Evolutionary conservation across 345 rosid species (phyloP).

Genomic region (Litchi chinensis): DNA sequence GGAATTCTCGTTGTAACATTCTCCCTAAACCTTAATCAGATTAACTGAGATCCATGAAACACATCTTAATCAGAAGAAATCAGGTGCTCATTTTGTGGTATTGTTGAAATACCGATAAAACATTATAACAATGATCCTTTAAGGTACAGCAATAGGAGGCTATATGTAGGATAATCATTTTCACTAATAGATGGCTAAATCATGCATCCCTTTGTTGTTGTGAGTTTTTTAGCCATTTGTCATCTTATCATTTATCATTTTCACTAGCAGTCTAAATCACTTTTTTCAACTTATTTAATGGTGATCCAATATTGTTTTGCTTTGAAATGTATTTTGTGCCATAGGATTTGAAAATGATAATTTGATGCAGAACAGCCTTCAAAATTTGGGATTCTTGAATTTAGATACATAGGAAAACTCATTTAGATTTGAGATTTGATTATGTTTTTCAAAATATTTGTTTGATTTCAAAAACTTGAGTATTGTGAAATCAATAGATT

Average conservation of each 20-base stretch:
- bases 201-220: background rate
- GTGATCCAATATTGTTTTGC: background rate
- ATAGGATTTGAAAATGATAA: background rate
- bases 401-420: background rate
- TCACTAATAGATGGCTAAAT: background rate
- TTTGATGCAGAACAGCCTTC: background rate
- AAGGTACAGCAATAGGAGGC: background rate
- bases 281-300: background rate
- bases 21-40: background rate
- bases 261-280: too few relatives aligned
- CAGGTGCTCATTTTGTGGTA: background rate
- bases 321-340: background rate
- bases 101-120: background rate
- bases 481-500: background rate
- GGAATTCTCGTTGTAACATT: background rate
- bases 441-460: background rate
- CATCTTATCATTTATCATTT: background rate
- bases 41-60: background rate
- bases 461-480: background rate
- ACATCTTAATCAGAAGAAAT: background rate
- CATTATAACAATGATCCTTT: constrained; percentile 1
- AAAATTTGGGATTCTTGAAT: background rate
- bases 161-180: background rate
- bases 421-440: background rate
- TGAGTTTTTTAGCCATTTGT: background rate